phyloP scores from a whole-genome alignment of 768 basidiomycete species.

The Rhodotorula kratochvilovae region DNA sequence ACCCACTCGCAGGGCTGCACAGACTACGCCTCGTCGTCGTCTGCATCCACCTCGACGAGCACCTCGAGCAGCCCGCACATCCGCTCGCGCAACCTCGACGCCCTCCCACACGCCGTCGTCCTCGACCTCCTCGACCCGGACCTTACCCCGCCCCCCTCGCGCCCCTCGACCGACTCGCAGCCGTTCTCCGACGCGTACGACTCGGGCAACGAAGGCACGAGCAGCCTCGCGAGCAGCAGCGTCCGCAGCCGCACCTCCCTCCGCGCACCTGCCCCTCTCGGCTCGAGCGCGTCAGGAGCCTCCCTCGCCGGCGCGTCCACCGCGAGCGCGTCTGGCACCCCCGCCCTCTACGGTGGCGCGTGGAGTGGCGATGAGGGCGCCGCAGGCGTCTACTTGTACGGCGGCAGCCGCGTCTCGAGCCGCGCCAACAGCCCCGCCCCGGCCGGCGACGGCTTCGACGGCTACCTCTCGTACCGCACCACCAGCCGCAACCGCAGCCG shows the following conservation, averaged over 20 bases:
- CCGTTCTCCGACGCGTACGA: constrained; percentile 33
- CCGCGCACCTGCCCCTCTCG: not conserved
- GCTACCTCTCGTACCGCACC: constrained; percentile 21
- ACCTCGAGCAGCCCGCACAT: not conserved
- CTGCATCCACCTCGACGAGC: not conserved
- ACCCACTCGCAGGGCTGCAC: not conserved
- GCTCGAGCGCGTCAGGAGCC: not conserved
- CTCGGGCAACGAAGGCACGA: constrained; percentile 13
- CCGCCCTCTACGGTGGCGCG: not conserved
- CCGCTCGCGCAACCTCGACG: not conserved
- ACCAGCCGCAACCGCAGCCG: constrained; percentile 10
- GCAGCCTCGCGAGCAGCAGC: constrained; percentile 1
- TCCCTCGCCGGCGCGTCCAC: not conserved
- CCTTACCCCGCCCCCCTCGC: not conserved
- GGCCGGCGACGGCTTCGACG: constrained; percentile 11
- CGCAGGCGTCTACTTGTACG: not conserved
- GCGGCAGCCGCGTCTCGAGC: constrained; percentile 22
- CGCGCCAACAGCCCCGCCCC: constrained; percentile 21
- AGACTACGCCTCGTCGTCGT: not conserved
- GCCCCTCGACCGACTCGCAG: constrained; percentile 13
- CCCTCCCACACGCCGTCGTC: not conserved
- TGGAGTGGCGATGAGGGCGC: constrained; percentile 16
- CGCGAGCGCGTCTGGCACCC: not conserved
- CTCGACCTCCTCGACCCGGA: not conserved
- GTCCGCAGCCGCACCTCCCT: not conserved